These are phyloP conservation scores for Phytophthora rubi DNA, from an alignment of 352 stramenopile genomes.

Conservation along the genomic window DNA sequence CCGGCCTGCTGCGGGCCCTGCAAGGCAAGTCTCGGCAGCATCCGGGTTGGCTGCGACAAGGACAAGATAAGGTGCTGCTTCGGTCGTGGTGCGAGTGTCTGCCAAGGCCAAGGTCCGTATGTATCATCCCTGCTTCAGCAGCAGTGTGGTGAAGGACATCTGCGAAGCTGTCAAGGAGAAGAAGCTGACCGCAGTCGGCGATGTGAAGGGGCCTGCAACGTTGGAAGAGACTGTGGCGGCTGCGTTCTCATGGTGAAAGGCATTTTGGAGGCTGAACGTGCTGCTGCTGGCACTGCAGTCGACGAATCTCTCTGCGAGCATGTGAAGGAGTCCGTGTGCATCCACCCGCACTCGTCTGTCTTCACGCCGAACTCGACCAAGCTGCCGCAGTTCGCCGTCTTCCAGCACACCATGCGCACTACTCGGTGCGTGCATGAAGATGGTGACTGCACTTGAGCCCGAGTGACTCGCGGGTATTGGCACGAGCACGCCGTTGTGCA, in stretches of 20 bases:
- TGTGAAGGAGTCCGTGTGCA: conserved; percentile 81
- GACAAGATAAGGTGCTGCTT: too few relatives aligned
- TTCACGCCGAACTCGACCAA: conserved; percentile 76
- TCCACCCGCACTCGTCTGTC: conserved; percentile 84
- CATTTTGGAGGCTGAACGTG: conserved; percentile 84
- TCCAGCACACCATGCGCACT: conserved; percentile 79
- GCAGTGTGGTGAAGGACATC: conserved; percentile 43
- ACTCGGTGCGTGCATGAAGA: conserved; percentile 95
- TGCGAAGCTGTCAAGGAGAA: conserved; percentile 73
- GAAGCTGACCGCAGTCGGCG: conserved; percentile 69
- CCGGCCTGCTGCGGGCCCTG: too few relatives aligned
- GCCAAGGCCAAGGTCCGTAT: too few relatives aligned
- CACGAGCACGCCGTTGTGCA: conserved; percentile 75
- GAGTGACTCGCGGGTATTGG: conserved; percentile 95
- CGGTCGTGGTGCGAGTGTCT: too few relatives aligned
- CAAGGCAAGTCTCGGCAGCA: too few relatives aligned
- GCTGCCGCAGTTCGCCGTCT: conserved; percentile 77
- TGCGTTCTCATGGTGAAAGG: conserved; percentile 93
- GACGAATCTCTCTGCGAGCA: conserved; percentile 93
- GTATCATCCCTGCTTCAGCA: too few relatives aligned
- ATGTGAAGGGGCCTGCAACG: conserved; percentile 89
- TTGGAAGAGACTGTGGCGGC: conserved; percentile 89
- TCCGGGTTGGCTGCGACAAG: too few relatives aligned
- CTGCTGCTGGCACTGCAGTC: conserved; percentile 81
- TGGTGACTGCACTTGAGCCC: conserved; percentile 97